phyloP scores from a whole-genome alignment of 164 flowering plant species.

The Sextonia rubra region DNA sequence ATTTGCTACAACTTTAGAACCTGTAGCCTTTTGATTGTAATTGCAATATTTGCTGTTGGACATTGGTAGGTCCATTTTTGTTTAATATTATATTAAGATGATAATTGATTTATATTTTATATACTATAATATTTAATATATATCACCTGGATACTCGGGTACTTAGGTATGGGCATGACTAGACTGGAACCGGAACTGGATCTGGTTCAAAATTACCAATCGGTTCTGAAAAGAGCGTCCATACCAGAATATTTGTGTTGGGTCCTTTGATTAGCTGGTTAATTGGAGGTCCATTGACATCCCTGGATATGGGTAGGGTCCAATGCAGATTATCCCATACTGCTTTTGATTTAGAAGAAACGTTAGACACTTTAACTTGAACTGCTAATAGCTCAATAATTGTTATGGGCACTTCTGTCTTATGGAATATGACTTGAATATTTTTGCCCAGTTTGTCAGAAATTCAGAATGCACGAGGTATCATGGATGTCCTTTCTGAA shows the following conservation, averaged over 20 bases:
- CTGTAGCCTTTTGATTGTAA: too few relatives aligned
- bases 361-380: background rate
- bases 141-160: too few relatives aligned
- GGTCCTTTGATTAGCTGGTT: too few relatives aligned
- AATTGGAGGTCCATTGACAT: too few relatives aligned
- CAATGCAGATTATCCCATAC: too few relatives aligned
- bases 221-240: background rate
- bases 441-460: conserved; percentile 61
- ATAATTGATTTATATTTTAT: background rate
- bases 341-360: too few relatives aligned
- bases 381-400: background rate
- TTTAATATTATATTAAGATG: background rate
- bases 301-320: background rate
- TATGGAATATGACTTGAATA: background rate
- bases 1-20: too few relatives aligned
- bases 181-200: too few relatives aligned
- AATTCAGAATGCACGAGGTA: conserved; percentile 95
- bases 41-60: background rate
- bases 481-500: conserved; percentile 96
- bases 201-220: too few relatives aligned
- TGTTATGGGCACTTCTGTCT: conserved; percentile 1
- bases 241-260: background rate
- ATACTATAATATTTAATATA: background rate
- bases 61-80: background rate
- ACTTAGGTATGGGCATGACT: too few relatives aligned